These are phyloP conservation scores for Theobroma cacao DNA, from an alignment of 345 rosid genomes.

Conservation along the genomic window DNA sequence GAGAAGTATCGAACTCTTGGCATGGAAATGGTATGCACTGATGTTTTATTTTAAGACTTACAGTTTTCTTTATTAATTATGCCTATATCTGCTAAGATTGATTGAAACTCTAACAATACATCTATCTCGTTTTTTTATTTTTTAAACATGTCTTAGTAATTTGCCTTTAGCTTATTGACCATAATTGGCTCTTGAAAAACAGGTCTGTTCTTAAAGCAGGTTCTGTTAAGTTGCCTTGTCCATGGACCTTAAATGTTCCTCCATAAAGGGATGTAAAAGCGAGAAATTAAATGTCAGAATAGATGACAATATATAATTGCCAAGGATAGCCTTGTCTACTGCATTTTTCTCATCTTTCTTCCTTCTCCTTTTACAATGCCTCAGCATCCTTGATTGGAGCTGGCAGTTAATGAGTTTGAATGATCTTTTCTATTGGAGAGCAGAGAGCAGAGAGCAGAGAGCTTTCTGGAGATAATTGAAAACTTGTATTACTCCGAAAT, in stretches of 20 bases:
- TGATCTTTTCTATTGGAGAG: neutral
- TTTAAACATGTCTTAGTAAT: neutral
- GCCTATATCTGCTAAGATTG: neutral
- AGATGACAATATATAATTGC: neutral
- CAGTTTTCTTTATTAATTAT: neutral
- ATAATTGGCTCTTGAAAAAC: neutral
- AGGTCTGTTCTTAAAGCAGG: too few species aligned
- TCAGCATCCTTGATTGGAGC: neutral
- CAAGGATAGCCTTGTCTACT: neutral
- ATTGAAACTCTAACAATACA: neutral
- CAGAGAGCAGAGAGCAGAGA: too few species aligned
- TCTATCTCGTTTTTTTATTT: neutral
- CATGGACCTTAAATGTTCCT: neutral
- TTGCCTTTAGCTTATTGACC: neutral
- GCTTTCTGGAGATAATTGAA: neutral
- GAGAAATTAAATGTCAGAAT: neutral
- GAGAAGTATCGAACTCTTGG: conserved; percentile 78
- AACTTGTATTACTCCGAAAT: neutral
- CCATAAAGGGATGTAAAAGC: neutral
- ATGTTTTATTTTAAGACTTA: neutral
- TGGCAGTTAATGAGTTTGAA: too few species aligned
- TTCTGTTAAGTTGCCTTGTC: neutral
- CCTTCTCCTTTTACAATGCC: neutral
- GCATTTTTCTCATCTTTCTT: neutral
- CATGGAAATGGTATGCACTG: conserved; percentile 85